Base-by-base conservation (phyloP, 2,329 filamentous ascomycete genomes). In the Alternaria atra region DNA sequence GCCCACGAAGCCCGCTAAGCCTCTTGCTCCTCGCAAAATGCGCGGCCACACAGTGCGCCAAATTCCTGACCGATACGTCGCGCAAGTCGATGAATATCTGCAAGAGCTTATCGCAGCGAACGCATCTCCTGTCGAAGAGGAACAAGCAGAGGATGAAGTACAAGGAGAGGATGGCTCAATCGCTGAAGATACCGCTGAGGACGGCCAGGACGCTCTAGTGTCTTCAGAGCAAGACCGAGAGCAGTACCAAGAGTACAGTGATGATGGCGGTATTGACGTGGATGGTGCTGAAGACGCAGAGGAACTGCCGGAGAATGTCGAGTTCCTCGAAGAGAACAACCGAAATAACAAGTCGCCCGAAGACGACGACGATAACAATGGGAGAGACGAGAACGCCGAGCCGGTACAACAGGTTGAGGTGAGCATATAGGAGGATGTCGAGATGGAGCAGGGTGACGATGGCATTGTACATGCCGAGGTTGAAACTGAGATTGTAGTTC, bases 21-120 rank as follows among this genome's bases (percentile, higher is more conserved):
- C 52, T 5, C 27, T 32, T 3, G 67, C 52, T 27, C 66, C 71
- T 34, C 73, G 73, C 46, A 74, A 74, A 58, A 66, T 69, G 39
- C 65, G 71, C 17, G 73, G 73, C 27, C 68, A 68, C 53, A 72
- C 71, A 2, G 34, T 60, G 2, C 40, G 74, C n/a, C 70, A 75
- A n/a, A 63, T 76, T 8, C 69, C 70, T 1, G 70, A 75, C 48
- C 71, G 64, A 52, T 71, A 67, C 35, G 4, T 61, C 46, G 48
- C 42, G 1, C 50, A 55, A 25, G 35, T 63, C 7, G 51, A 63
- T 9, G 46, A 63, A 52, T 43, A 55, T 35, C 43, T 60, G 7
- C 29, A 44, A 2, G 52, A 52, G 2, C 42, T 63, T 3, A 44
- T 60, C 32, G 46, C 53, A 43, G 58, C 54, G 1, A 23, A 50